Percentiles rank a stretch among this genome's conserved stretches.
phyloP scores from a whole-genome alignment of 106 monocot species.

The Dactylorhiza incarnata region DNA sequence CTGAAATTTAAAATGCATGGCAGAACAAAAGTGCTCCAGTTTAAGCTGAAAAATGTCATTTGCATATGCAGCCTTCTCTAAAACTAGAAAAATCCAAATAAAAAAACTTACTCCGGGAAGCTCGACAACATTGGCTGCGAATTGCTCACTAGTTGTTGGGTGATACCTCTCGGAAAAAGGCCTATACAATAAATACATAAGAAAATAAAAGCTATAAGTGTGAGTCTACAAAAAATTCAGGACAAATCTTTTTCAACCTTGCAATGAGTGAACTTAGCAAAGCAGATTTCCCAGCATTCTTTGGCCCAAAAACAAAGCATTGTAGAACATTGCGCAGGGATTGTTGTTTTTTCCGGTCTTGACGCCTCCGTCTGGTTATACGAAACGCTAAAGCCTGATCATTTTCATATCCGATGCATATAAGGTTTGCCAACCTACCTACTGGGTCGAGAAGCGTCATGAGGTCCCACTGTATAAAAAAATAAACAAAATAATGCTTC shows the following conservation, averaged over 20 bases:
- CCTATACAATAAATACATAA: constrained; percentile 22
- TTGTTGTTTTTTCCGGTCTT: constrained; percentile 70
- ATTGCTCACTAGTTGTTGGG: constrained; percentile 46
- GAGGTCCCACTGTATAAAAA: constrained; percentile 71
- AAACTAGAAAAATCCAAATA: not conserved
- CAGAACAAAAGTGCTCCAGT: not conserved
- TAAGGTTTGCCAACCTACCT: constrained; percentile 62
- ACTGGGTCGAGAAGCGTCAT: constrained; percentile 88
- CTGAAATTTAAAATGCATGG: not conserved
- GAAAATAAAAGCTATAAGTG: not conserved
- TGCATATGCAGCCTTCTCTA: not conserved
- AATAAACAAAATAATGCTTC: not conserved
- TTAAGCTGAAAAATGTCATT: not conserved
- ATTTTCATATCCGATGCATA: constrained; percentile 73
- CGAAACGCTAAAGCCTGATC: constrained; percentile 70
- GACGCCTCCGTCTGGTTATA: constrained; percentile 59
- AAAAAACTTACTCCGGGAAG: constrained; percentile 39
- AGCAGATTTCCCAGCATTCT: constrained; percentile 76
- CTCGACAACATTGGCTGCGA: constrained; percentile 74
- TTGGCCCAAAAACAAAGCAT: constrained; percentile 92
- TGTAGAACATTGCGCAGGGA: constrained; percentile 73
- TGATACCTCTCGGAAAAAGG: constrained; percentile 58
- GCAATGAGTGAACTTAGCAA: constrained; percentile 67
- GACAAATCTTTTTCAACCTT: constrained; percentile 28
- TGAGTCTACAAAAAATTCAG: not conserved